phyloP scores from a whole-genome alignment of 768 basidiomycete species.

The Nevesoporus exiguus region DNA sequence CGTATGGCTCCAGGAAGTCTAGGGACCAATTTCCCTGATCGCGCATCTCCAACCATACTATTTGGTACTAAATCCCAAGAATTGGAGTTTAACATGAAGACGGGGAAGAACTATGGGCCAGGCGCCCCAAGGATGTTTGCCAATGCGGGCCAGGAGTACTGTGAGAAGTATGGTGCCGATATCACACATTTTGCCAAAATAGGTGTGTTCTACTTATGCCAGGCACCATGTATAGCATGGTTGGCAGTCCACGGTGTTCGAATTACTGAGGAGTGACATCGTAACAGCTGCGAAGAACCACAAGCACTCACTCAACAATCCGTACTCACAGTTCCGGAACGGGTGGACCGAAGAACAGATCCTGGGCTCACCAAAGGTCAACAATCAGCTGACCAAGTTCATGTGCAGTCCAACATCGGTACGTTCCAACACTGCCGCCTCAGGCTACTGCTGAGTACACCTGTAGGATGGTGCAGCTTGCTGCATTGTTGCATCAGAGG shows the following conservation, averaged over 20 bases:
- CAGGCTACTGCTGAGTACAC: background rate
- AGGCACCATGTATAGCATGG: background rate
- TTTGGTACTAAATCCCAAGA: slow-evolving; percentile 43
- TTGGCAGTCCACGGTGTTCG: background rate
- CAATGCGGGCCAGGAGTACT: slow-evolving; percentile 73
- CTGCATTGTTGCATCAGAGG: slow-evolving; percentile 75
- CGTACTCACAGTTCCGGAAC: slow-evolving; percentile 81
- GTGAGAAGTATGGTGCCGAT: slow-evolving; percentile 65
- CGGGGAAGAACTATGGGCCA: slow-evolving; percentile 65
- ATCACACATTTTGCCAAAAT: slow-evolving; percentile 73
- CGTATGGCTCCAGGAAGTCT: slow-evolving; percentile 77
- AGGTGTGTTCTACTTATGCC: slow-evolving; percentile 39
- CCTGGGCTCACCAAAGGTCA: slow-evolving; percentile 62
- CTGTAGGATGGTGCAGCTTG: slow-evolving; percentile 70
- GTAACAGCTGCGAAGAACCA: slow-evolving; percentile 78
- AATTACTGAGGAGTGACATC: slow-evolving; percentile 2
- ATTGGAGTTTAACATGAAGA: slow-evolving; percentile 42
- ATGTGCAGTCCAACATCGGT: slow-evolving; percentile 89
- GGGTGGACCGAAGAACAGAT: slow-evolving; percentile 76
- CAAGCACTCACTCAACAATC: slow-evolving; percentile 76
- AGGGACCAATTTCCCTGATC: slow-evolving; percentile 58
- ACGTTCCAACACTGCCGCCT: slow-evolving; percentile 10
- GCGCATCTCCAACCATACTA: slow-evolving; percentile 44
- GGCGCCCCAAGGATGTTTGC: slow-evolving; percentile 70
- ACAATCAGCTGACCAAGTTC: slow-evolving; percentile 69